These are phyloP conservation scores for Rhodotorula sp. DNA, from an alignment of 1,284 basidiomycete species.

Conservation along the genomic window DNA sequence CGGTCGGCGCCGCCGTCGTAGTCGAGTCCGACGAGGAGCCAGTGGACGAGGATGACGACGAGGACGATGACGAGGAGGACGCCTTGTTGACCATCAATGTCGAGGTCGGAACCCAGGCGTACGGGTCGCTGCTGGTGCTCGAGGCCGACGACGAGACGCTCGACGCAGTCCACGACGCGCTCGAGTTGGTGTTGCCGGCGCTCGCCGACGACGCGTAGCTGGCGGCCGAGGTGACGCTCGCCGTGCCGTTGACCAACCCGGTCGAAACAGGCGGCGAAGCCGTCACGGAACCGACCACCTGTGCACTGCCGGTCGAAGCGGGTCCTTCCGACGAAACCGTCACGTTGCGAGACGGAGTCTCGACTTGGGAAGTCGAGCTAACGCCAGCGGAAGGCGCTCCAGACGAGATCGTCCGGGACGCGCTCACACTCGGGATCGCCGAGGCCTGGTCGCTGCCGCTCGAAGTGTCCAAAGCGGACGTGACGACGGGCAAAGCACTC, in stretches of 20 bases:
- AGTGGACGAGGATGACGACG: neutral
- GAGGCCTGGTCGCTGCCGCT: neutral
- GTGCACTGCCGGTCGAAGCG: neutral
- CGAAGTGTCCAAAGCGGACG: neutral
- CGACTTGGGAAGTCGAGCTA: too few relatives aligned
- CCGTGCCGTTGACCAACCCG: neutral
- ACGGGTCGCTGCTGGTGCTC: conserved; percentile 11
- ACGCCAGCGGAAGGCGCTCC: too few relatives aligned
- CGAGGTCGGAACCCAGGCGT: conserved; percentile 37
- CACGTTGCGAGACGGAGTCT: neutral
- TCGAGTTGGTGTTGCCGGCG: neutral
- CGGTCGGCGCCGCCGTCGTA: neutral
- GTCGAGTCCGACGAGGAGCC: neutral
- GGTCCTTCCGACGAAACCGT: neutral
- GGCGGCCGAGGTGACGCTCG: neutral
- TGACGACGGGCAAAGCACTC: neutral
- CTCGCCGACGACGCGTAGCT: neutral
- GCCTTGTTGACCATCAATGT: conserved; percentile 26
- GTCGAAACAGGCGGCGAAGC: neutral
- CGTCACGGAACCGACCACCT: neutral
- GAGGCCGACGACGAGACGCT: neutral
- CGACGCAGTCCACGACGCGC: conserved; percentile 1
- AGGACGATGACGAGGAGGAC: neutral
- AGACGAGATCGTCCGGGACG: neutral
- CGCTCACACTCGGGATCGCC: neutral